These are phyloP conservation scores for Chrysopogon serrulatus DNA, from an alignment of 176 grass and related monocot genomes.

Conservation along the genomic window DNA sequence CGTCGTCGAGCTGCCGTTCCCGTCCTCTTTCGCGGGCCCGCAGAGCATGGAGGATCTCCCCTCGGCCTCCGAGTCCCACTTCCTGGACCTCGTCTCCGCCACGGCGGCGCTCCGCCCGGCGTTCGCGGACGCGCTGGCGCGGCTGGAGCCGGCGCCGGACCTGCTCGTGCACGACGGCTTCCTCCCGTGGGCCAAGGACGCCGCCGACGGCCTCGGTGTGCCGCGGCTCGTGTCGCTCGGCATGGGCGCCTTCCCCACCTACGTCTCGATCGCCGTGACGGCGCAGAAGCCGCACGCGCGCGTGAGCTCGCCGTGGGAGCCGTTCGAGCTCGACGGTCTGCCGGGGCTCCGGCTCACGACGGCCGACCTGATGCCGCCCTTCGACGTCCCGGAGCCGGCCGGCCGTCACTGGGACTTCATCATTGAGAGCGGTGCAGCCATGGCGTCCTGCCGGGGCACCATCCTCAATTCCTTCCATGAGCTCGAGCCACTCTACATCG, in stretches of 20 bases:
- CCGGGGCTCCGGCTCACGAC: slow-evolving; percentile 22
- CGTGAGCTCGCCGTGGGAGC: slow-evolving; percentile 23
- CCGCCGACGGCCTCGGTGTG: slow-evolving; percentile 35
- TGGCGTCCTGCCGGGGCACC: neutral
- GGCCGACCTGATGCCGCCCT: slow-evolving; percentile 35
- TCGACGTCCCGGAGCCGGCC: slow-evolving; percentile 38
- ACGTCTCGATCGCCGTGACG: neutral
- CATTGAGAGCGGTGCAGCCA: neutral
- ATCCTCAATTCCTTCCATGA: slow-evolving; percentile 50
- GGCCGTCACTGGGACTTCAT: slow-evolving; percentile 35
- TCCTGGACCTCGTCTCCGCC: slow-evolving; percentile 12
- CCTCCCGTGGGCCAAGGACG: slow-evolving; percentile 32
- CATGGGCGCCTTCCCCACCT: slow-evolving; percentile 22
- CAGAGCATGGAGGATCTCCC: slow-evolving; percentile 41
- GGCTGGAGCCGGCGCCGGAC: slow-evolving; percentile 12
- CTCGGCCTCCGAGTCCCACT: neutral
- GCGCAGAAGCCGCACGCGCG: slow-evolving; percentile 11
- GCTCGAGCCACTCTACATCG: slow-evolving; percentile 42
- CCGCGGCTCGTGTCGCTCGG: slow-evolving; percentile 26
- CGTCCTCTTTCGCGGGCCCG: neutral
- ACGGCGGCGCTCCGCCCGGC: neutral
- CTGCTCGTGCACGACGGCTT: slow-evolving; percentile 54
- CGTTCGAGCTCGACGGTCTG: slow-evolving; percentile 32
- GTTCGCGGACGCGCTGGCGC: slow-evolving; percentile 16
- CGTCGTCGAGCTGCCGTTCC: slow-evolving; percentile 49